These are phyloP conservation scores for Termitomyces bulborhizus DNA, from an alignment of 768 basidiomycete genomes.

Conservation along the genomic window DNA sequence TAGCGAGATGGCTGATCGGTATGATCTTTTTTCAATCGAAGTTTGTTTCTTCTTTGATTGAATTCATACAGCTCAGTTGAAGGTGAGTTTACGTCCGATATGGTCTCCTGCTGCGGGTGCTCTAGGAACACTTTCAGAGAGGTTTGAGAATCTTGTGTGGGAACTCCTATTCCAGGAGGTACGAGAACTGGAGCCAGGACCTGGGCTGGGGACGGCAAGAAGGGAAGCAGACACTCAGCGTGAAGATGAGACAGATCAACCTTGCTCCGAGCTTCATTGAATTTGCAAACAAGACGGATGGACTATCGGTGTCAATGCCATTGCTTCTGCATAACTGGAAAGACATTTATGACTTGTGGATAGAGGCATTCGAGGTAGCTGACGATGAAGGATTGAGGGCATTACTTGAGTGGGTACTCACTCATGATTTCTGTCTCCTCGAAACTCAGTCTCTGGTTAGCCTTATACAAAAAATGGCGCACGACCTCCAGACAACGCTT, in stretches of 20 bases:
- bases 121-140: conserved; percentile 42
- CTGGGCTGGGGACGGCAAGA: conserved; percentile 1
- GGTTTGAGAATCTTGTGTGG: conserved; percentile 76
- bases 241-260: conserved; percentile 58
- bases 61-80: conserved; percentile 65
- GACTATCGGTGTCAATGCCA: conserved; percentile 69
- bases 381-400: conserved; percentile 71
- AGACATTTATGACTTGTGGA: conserved; percentile 63
- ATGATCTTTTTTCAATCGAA: conserved; percentile 13
- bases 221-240: conserved; percentile 4
- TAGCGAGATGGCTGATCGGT: conserved; percentile 72
- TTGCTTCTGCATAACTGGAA: conserved; percentile 76
- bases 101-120: conserved; percentile 80
- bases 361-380: conserved; percentile 44
- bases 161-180: conserved; percentile 41
- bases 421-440: conserved; percentile 1
- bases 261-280: conserved; percentile 68
- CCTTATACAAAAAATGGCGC: conserved; percentile 69
- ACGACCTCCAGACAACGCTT: conserved; percentile 77
- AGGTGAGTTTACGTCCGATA: conserved; percentile 87
- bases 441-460: conserved; percentile 27
- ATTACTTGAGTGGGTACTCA: conserved; percentile 64
- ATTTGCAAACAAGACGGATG: conserved; percentile 57
- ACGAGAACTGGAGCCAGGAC: conserved; percentile 19
- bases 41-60: background rate